Conservation (phyloP, 345 rosid genomes). For the Iberis pinnata region DNA sequence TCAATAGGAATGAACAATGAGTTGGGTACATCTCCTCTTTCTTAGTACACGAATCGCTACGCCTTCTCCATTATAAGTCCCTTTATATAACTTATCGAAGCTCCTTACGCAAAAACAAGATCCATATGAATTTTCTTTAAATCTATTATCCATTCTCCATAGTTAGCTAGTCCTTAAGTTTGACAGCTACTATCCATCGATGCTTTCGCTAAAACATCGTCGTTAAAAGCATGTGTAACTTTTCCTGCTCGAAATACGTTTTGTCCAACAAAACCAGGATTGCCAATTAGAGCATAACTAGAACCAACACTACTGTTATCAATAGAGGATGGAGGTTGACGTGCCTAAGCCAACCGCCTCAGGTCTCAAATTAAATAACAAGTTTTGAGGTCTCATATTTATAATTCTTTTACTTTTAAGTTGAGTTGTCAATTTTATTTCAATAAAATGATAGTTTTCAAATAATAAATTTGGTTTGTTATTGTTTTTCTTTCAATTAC, state of each 20-base stretch:
- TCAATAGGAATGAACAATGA: no score
- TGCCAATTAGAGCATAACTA: conserved; percentile 48
- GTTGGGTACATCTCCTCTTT: no score
- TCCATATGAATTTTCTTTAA: conserved; percentile 47
- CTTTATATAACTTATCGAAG: conserved; percentile 46
- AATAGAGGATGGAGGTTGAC: no score
- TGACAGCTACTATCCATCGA: conserved; percentile 43
- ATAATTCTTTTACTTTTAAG: no score
- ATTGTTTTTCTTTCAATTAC: no score
- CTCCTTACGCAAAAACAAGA: conserved; percentile 53
- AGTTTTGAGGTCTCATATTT: no score
- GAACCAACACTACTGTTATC: conserved; percentile 60
- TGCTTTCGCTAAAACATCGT: conserved; percentile 50
- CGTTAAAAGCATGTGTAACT: conserved; percentile 35
- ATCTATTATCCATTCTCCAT: conserved; percentile 20
- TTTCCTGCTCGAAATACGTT: conserved; percentile 41
- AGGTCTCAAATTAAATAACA: no score
- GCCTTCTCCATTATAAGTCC: conserved; percentile 34
- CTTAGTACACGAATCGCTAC: no score
- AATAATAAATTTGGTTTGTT: no score
- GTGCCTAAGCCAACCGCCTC: no score
- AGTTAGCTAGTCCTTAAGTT: conserved; percentile 38
- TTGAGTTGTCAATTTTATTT: no score
- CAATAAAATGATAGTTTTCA: no score
- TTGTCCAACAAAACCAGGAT: conserved; percentile 46